Evolutionary conservation across 768 basidiomycete species (phyloP), one percentile per base, ranked within the genome.

Genomic region (Sarcomyxa edulis): DNA sequence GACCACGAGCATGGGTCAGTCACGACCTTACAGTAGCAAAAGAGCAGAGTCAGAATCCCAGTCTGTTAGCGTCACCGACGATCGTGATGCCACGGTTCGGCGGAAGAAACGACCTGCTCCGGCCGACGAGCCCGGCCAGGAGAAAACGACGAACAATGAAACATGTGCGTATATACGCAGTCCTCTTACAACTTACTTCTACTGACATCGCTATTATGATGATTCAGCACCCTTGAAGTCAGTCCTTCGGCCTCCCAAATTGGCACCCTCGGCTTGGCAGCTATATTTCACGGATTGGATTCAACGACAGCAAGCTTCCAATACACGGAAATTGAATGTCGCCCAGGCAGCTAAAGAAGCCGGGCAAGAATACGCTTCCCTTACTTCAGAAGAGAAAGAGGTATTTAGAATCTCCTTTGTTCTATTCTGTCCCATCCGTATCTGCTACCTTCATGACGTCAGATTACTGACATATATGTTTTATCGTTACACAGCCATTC

Each of bases 261-360:
- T 92, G 50, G 89, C 93, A 5, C 90, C 88, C 4, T 93, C 90
- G 3, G 89, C 92, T 39, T 96, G 93, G 93, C 93, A 96, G 60
- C 74, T 96, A 30, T 96, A 91, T 62, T 95, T 96, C 58, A 91
- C 91, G 16, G 90, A 95, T 56, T 93, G 88, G 80, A 92, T 96
- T 47, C 85, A 90, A 58, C 75, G 77, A 52, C 84, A 88, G 57
- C 86, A 89, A 61, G 79, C 81, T 43, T 74, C 77, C 16, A 84
- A 80, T 43, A 78, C 74, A 28, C 73, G 88, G 51, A 95, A 95
- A 64, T 74, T 95, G 24, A 95, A 96, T 59, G 90, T 96, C 41
- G 93, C 93, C 11, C 89, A 94, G 57, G 88, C 90, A 26, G 92
- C 93, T 45, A 94, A 94, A 60, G 91, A 94, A 59, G 92, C 93